These are phyloP conservation scores for Calonectria multiphialidica DNA, from an alignment of 2,329 filamentous ascomycete species.

Conservation along the genomic window DNA sequence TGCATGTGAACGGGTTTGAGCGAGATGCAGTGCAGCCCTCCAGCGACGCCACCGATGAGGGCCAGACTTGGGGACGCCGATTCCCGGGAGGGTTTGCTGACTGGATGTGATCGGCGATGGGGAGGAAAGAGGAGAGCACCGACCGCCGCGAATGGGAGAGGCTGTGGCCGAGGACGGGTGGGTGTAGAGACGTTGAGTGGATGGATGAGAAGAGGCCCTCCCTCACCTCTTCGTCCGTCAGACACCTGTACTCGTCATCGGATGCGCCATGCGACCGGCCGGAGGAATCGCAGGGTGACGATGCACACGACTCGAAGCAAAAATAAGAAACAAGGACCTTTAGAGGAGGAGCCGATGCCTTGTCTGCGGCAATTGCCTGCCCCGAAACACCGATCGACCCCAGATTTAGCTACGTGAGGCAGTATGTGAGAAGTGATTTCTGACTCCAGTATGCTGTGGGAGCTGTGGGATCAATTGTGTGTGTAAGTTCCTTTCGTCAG, in stretches of 20 bases:
- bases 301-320: not conserved
- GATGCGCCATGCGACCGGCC: not conserved
- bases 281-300: not conserved
- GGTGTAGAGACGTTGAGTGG: not conserved
- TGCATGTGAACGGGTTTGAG: conserved; percentile 33
- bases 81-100: conserved; percentile 6
- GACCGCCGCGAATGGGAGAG: not conserved
- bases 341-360: not conserved
- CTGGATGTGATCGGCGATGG: conserved; percentile 14
- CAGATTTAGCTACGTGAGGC: not conserved
- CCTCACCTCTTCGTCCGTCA: not conserved
- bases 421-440: not conserved
- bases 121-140: conserved; percentile 1
- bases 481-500: conserved; percentile 5
- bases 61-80: conserved; percentile 11
- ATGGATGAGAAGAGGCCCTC: not conserved
- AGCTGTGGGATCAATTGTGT: conserved; percentile 1
- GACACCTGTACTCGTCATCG: not conserved
- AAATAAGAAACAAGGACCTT: not conserved
- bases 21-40: conserved; percentile 20
- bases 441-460: not conserved
- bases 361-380: not conserved
- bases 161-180: not conserved
- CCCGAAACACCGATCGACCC: conserved; percentile 4
- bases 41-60: conserved; percentile 21